Evolutionary conservation across 257 asterid genomes (phyloP), one percentile per base, ranked within the genome.

Genomic region (Verbena officinalis): DNA sequence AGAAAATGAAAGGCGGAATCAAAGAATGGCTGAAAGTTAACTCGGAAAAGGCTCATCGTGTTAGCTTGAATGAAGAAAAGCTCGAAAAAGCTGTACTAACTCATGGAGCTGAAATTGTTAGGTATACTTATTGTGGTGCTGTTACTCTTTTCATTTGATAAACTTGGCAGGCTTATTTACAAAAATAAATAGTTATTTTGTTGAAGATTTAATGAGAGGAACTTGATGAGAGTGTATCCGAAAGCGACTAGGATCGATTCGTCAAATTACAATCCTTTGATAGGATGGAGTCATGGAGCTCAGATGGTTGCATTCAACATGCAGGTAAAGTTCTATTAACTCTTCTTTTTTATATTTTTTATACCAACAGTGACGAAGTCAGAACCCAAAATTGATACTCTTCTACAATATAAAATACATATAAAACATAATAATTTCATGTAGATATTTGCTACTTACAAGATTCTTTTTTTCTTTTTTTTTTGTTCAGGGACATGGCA

Each of bases 241-340:
- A 90, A 90, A 71, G 80, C 75, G 22, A 75, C 75, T 33, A 83
- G 97, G 64, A 73, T 90, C 1, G 94, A 90, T 62, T 90, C 97
- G 13, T 90, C 97, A 21, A 90, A 90, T 55, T 90, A 65, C 73
- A 87, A 87, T 69, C 97, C 97, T 38, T 46, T 78, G n/a, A 64
- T 80, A 21, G 97, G 95, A 19, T 90, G 97, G 97, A 70, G 70
- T 73, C 84, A 84, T 71, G 97, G 97, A 52, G 89, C 75, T 62
- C 97, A 90, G 56, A 85, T 87, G 97, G 91, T 89, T 3, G 97
- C 97, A 23, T 82, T 89, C 62, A 89, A 89, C 67, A 89, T 86
- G 91, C 97, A 89, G 95, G 96, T 86, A 13, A 57, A 14, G 10
- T 59, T 7, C 17, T 38, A 3, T 19, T 55, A 17, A 13, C 3